Conservation (phyloP, 495 filamentous ascomycete genomes). For the Aspergillus funiculosus region DNA sequence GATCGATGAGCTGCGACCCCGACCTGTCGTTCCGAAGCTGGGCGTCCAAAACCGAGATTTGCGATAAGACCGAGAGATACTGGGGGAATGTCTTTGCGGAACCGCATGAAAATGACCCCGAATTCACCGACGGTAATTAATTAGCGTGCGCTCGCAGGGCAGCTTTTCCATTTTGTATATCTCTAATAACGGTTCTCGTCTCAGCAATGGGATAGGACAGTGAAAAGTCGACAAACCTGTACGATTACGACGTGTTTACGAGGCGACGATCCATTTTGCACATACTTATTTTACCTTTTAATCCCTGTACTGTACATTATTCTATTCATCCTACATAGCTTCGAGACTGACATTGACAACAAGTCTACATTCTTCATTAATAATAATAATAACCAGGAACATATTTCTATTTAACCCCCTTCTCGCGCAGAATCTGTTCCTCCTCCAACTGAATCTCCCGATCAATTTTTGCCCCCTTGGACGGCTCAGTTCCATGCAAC, state of each 20-base stretch:
- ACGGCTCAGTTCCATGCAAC: slow-evolving; percentile 65
- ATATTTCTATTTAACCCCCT: slow-evolving; percentile 48
- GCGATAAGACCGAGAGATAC: slow-evolving; percentile 33
- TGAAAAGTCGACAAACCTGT: too few relatives aligned
- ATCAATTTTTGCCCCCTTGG: slow-evolving; percentile 65
- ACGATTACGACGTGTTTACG: slow-evolving; percentile 14
- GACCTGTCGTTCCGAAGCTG: slow-evolving; percentile 37
- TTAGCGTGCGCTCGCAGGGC: neutral
- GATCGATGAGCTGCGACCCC: slow-evolving; percentile 43
- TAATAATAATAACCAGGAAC: neutral
- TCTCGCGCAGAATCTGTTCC: slow-evolving; percentile 57
- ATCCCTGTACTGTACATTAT: neutral
- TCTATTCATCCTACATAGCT: too few relatives aligned
- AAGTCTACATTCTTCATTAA: slow-evolving; percentile 10
- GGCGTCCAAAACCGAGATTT: slow-evolving; percentile 32
- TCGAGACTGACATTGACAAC: neutral
- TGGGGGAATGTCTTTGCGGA: slow-evolving; percentile 41
- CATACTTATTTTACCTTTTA: neutral
- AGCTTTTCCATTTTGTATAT: too few relatives aligned
- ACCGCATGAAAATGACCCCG: slow-evolving; percentile 33
- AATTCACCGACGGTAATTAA: slow-evolving; percentile 29
- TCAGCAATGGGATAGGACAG: too few relatives aligned
- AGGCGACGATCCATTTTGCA: slow-evolving; percentile 13
- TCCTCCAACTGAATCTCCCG: slow-evolving; percentile 64
- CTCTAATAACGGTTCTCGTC: too few relatives aligned